A percentile compares a stretch with the other conserved stretches of the same genome.
phyloP scores from a whole-genome alignment of 306 rosid genomes.

The Prunus padus region DNA sequence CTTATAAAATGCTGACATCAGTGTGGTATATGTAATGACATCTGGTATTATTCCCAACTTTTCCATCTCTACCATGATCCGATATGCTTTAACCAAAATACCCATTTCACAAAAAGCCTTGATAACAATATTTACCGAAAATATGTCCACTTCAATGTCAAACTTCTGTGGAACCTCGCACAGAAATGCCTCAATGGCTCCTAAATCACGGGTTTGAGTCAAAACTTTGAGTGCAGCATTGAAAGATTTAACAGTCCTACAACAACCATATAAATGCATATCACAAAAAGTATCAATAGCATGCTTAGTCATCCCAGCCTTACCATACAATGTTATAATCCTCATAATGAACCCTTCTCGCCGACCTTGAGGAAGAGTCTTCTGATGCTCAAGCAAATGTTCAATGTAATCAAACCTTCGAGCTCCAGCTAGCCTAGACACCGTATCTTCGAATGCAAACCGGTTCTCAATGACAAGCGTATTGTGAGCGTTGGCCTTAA shows the following conservation, averaged over 20 bases:
- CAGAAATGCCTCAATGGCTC: conserved; percentile 34
- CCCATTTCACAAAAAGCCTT: conserved; percentile 59
- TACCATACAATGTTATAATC: conserved; percentile 66
- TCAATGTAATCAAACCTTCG: conserved; percentile 64
- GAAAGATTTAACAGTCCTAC: conserved; percentile 68
- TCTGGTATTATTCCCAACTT: conserved; percentile 58
- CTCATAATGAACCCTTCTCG: conserved; percentile 72
- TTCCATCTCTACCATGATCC: conserved; percentile 50
- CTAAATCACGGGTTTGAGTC: conserved; percentile 38
- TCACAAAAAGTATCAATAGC: conserved; percentile 59
- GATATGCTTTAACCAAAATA: conserved; percentile 44
- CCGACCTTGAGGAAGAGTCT: conserved; percentile 63
- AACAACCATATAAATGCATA: conserved; percentile 51
- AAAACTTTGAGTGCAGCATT: conserved; percentile 66
- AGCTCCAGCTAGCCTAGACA: conserved; percentile 69
- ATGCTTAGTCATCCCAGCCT: conserved; percentile 63
- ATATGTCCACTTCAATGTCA: conserved; percentile 41
- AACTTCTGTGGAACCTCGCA: conserved; percentile 28
- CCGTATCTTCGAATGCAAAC: conserved; percentile 65
- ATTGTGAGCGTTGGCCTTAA: conserved; percentile 67
- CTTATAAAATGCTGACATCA: conserved; percentile 61
- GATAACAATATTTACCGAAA: conserved; percentile 56
- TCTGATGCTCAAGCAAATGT: conserved; percentile 66
- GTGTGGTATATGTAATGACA: conserved; percentile 66
- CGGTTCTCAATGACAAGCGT: conserved; percentile 58